Evolutionary conservation across 169 alveolate species (phyloP), one percentile per base, ranked within the genome.

Genomic region (Eimeria necatrix): DNA sequence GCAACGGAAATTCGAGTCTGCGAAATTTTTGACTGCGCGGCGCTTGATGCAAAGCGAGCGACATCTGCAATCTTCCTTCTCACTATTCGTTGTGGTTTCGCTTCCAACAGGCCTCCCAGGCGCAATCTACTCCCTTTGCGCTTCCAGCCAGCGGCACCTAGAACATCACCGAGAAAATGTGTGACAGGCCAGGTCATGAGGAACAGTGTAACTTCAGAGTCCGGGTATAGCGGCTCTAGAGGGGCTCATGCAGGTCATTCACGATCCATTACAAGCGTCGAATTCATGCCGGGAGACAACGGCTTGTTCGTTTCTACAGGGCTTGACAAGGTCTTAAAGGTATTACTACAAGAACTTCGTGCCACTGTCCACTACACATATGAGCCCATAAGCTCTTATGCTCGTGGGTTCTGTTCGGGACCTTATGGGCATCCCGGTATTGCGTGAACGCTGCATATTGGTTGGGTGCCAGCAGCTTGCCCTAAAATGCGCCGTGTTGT

Each of bases 231-330:
- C 51, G 22, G 59, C 51, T 2, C 81, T 59, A 41, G 9, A 18
- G 14, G 83, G 81, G 68, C 61, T 61, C 93, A 85, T 59, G 49
- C 60, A 32, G 95, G 95, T 22, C 95, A 91, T 85, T 91, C 84
- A 73, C 81, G 64, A 3, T 48, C 84, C 26, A 91, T 59, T 74
- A 91, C 95, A n/a, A 76, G 91, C 59, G 95, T 91, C 91, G 95
- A 76, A 53, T 91, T 81, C 91, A 76, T 91, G 91, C 95, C 95
- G 22, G 91, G 81, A 22, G 95, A 91, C 59, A 91, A 91, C 84
- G 95, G 95, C n/a, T 48, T 91, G 70, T 91, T 91, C 84, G 91
- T 78, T 52, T 91, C 95, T 46, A 76, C 91, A 20, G 95, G 95
- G 4, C 91, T 91, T 0, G 95, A 91, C 90, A 76, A 76, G 51